Base-by-base conservation (phyloP, 2,329 filamentous ascomycete species). In the Ophiocordyceps sinensis region DNA sequence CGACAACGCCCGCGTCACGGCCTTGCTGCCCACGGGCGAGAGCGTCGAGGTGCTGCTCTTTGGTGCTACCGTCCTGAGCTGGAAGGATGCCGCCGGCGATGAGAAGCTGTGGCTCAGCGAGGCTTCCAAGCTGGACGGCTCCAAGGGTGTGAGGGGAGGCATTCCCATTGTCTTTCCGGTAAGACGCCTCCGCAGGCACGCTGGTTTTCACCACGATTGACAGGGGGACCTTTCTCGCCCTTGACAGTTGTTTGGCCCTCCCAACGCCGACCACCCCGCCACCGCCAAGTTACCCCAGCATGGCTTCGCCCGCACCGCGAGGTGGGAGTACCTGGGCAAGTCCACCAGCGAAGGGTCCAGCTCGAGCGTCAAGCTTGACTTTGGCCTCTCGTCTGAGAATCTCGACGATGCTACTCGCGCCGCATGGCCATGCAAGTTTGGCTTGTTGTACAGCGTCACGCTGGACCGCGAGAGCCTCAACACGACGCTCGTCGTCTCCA, bases 241-340 rank as follows among this genome's bases (percentile, higher is more conserved):
- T 10, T 32, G 9, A 6, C 17, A 87, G 86, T 78, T 88, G 58
- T 98, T 98, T 58, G 91, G 91, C 28, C 82, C 82, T 29, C 82
- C 81, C 34, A 77, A 82, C 12, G 79, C 84, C 40, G 71, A 79
- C 49, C 79, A 88, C 60, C 77, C 82, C 49, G 72, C 82, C n/a
- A 91, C 86, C 26, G 76, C 77, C 40, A 67, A 75, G 49, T 81
- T 98, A 23, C 81, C 88, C 4, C 88, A 95, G 65, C 91, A 96
- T 66, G 91, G 91, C 50, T 94, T 98, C 63, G 91, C 89, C 32
- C 85, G 91, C 52, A 88, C 76, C 55, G 84, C 81, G 37, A 75
- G 75, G 47, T 98, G 91, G 91, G 88, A 96, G 61, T 94, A 91
- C 59, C 72, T 98, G 40, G 88, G 88, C 56, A 93, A 89, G 65